Conservation (phyloP, 345 rosid species). For the Hibiscus syriacus region DNA sequence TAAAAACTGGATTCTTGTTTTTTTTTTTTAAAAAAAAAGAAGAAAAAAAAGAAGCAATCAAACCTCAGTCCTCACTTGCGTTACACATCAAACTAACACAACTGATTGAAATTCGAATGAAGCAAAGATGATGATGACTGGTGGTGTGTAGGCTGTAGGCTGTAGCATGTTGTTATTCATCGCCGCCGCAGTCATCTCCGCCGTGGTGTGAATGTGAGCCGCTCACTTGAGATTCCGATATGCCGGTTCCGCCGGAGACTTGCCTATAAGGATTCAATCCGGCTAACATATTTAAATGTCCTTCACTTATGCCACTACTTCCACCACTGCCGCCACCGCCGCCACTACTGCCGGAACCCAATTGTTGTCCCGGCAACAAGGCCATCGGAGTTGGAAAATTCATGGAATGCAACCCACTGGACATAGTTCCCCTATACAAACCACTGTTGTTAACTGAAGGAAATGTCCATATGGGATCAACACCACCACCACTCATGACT, state of each 20-base stretch:
- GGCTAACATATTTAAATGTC: slow-evolving; percentile 58
- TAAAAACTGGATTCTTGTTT: slow-evolving; percentile 40
- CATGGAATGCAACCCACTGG: no score
- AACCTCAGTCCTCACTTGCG: slow-evolving; percentile 79
- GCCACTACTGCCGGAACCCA: not conserved
- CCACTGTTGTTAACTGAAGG: slow-evolving; percentile 65
- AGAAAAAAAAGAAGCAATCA: no score
- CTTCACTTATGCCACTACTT: slow-evolving; percentile 28
- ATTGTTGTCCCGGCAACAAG: slow-evolving; percentile 62
- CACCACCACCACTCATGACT: slow-evolving; percentile 3
- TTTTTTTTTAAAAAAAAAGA: not conserved
- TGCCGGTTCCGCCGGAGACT: slow-evolving; percentile 21
- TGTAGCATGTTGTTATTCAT: slow-evolving; percentile 53
- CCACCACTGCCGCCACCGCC: no score
- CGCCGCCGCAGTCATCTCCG: slow-evolving; percentile 38
- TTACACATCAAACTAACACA: slow-evolving; percentile 55
- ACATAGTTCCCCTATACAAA: no score
- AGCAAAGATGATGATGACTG: not conserved
- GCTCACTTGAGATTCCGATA: slow-evolving; percentile 62
- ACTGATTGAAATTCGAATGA: slow-evolving; percentile 7
- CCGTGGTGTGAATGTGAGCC: slow-evolving; percentile 32
- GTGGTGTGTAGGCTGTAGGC: no score
- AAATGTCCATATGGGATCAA: slow-evolving; percentile 72
- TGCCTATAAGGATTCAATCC: slow-evolving; percentile 63
- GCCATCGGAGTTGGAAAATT: no score